Base-by-base conservation (phyloP, 768 basidiomycete species). In the Phanerochaete sordida region DNA sequence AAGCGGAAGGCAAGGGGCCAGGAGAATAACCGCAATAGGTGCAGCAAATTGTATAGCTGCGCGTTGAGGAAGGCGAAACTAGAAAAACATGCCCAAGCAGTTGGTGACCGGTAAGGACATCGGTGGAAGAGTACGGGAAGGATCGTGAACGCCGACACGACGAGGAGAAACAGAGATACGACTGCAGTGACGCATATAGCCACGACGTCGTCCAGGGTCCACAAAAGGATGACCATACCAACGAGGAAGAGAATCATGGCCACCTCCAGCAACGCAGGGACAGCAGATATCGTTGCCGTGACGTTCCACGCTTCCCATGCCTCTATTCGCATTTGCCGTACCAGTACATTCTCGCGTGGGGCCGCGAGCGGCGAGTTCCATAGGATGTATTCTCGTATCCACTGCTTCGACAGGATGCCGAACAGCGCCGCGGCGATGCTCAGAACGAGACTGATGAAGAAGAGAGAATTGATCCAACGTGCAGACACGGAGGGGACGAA, bases 401-500 rank as follows among this genome's bases (percentile, higher is more conserved):
- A 57, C 28, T 47, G 56, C 44, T 57, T 57, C 7, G 30, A 27
- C 15, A 43, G 39, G 19, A 57, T 57, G 26, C 39, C 56, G 3
- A 57, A 33, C 28, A 57, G 28, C 1, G 56, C 56, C n/a, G 44
- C 56, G 13, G 56, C 56, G 27, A 57, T 24, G 30, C 56, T 57
- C 44, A 57, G 45, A 1, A 57, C 39, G 6, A 57, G 39, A 26
- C 56, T 57, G 11, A 31, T n/a, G 23, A 57, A 57, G 21, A 45
- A 57, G 1, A 57, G 56, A 1, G 31, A 19, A 28, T 58, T 58
- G 48, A 58, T 58, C 35, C 31, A 35, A 3, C 30, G 46, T 6
- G 57, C 28, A 3, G 46, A 13, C 3, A 21, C 19, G 6, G 57
- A 39, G 13, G 57, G 3, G 7, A 11, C 2, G 31, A 49, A 58